Evolutionary conservation across 148 eudicot species (phyloP), one percentile per base, ranked within the genome.

Genomic region (Diospyros kaki): DNA sequence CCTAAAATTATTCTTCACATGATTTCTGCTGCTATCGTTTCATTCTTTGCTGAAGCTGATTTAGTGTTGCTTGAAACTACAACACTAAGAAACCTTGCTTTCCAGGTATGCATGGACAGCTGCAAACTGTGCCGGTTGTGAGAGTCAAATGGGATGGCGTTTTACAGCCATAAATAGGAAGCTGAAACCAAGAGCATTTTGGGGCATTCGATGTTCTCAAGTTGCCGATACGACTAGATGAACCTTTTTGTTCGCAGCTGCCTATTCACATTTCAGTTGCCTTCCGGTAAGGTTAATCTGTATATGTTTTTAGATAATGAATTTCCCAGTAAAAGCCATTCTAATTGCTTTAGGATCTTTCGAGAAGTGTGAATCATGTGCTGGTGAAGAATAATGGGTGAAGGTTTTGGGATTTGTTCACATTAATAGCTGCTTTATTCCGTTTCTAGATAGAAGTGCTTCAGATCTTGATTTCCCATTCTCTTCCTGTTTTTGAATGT

Each of bases 71-170:
- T 28, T 28, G 28, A 28, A 28, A 28, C 28, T 28, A 28, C 28
- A 28, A 28, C 28, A 28, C 28, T 59, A 53, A 63, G n/a, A 48
- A n/a, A 65, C 7, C 40, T 14, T 61, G 66, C 58, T 48, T 53
- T 83, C 61, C 88, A 95, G 99, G 74, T 95, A 93, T 81, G 94
- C 97, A 14, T 95, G 99, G 99, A 91, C 97, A 40, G 83, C 89
- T 71, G 94, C 93, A 46, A 80, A 89, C 56, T 95, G 99, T 76
- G 85, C 82, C 63, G 80, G 81, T 58, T 95, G 99, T 72, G 93
- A 86, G 80, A 79, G 80, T 58, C 97, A 91, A 53, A 80, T 95
- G 94, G 99, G 99, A 5, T 95, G 97, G 99, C 81, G 86, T 71
- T 95, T 95, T 67, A 90, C 96, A 5, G 93, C 99, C 4, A 83